Base-by-base conservation (phyloP, 495 filamentous ascomycete species). In the Penicillium bialowiezense region DNA sequence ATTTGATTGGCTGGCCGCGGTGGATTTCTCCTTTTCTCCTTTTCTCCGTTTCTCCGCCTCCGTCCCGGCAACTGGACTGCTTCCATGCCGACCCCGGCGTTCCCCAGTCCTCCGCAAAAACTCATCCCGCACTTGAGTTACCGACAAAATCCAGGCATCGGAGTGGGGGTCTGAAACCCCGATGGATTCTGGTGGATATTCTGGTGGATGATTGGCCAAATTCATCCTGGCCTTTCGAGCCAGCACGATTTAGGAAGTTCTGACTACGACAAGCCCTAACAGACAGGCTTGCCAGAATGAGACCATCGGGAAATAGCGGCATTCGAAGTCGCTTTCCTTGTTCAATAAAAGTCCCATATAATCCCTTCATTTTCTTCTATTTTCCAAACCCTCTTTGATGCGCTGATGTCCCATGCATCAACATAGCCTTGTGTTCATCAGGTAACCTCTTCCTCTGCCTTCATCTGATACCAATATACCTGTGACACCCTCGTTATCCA, bases 1-100 rank as follows among this genome's bases (percentile, higher is more conserved):
- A 13, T n/a, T n/a, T 50, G 47, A 41, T 50, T 35, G 38, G 19
- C 29, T 32, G 29, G 12, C 5, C 12, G 5, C 10, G 29, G 10
- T 12, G 12, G 12, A 35, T 49, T 59, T 59, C 55, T 48, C 51
- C 55, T 45, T 58, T 58, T 58, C 47, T 59, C 50, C 50, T 12
- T 53, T 54, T 58, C 55, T 54, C 51, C 51, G 55, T 48, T 46
- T 53, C 55, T 58, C 46, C 46, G 45, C 32, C 20, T 31, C 39
- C 23, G 26, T 17, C 17, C 7, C 21, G 23, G 29, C 29, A 32
- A 32, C 28, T 13, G 38, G 7, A 8, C 4, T 26, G 23, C 23
- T 8, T 38, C 28, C 12, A 35, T 24, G 6, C 44, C 32, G 32
- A 47, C 44, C 44, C 31, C 32, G 43, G 28, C 28, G 15, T 47